Evolutionary conservation across 768 basidiomycete genomes (phyloP).

Genomic region (Lyophyllum atratum): DNA sequence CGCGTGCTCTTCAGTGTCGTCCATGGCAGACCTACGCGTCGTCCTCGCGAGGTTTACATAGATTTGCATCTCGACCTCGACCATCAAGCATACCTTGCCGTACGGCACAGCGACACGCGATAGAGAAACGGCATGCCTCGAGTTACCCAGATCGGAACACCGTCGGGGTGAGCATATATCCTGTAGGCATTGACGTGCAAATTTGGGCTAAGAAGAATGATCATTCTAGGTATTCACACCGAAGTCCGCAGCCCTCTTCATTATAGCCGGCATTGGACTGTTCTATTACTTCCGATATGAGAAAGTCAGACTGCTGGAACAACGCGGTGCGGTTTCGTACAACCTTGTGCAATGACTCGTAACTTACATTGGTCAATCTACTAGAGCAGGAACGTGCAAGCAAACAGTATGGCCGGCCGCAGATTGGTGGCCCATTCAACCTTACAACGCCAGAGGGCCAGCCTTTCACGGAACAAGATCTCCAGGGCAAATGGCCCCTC

Average conservation of each 20-base stretch:
- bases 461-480: slow-evolving; percentile 79
- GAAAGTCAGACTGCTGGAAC: slow-evolving; percentile 75
- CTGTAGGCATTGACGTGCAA: background rate
- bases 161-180: slow-evolving; percentile 30
- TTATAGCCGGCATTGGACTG: slow-evolving; percentile 80
- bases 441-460: slow-evolving; percentile 67
- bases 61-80: background rate
- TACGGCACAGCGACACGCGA: too few relatives aligned
- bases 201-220: background rate
- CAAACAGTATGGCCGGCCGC: slow-evolving; percentile 78
- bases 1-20: slow-evolving; percentile 13
- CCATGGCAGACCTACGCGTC: slow-evolving; percentile 9
- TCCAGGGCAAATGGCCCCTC: slow-evolving; percentile 89
- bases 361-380: background rate
- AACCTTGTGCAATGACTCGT: background rate
- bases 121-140: slow-evolving; percentile 23
- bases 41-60: background rate
- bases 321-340: slow-evolving; percentile 58
- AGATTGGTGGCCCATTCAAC: slow-evolving; percentile 90
- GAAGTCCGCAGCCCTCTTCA: slow-evolving; percentile 77
- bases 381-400: slow-evolving; percentile 75
- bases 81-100: background rate
- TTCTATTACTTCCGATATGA: slow-evolving; percentile 89
- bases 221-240: slow-evolving; percentile 85
- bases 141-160: slow-evolving; percentile 33